These are phyloP conservation scores for Solanum peruvianum DNA, from an alignment of 257 asterid genomes.

Conservation along the genomic window DNA sequence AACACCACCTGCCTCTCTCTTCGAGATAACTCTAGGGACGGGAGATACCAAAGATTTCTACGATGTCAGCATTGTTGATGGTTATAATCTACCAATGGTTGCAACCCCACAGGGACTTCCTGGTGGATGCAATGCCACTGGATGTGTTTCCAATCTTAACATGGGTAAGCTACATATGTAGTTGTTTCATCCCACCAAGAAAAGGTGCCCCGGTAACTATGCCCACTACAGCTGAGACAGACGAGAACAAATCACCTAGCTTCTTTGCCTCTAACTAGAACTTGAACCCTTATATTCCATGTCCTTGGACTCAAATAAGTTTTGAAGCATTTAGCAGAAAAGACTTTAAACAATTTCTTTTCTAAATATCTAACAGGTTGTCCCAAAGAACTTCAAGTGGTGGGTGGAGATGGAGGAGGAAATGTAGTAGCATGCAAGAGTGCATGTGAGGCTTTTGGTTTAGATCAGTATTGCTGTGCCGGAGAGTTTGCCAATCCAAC, in stretches of 20 bases:
- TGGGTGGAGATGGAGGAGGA: conserved; percentile 36
- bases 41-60: conserved; percentile 58
- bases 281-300: background rate
- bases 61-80: conserved; percentile 73
- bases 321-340: background rate
- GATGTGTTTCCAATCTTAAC: conserved; percentile 56
- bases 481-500: conserved; percentile 76
- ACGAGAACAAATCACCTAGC: background rate
- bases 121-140: conserved; percentile 62
- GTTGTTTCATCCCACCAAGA: background rate
- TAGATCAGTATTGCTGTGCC: conserved; percentile 73
- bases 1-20: conserved; percentile 67
- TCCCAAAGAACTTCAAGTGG: conserved; percentile 77
- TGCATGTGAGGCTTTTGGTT: conserved; percentile 69
- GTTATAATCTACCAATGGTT: conserved; percentile 63
- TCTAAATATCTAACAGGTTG: conserved; percentile 36
- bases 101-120: conserved; percentile 39
- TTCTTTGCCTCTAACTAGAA: background rate
- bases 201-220: background rate
- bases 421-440: conserved; percentile 78
- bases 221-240: background rate
- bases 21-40: conserved; percentile 69
- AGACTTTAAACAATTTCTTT: background rate
- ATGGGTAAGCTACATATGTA: conserved; percentile 27
- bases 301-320: too few species aligned